These are phyloP conservation scores for Entophlyctis luteolus DNA, from an alignment of 192 early-diverging fungal genomes.

Conservation along the genomic window DNA sequence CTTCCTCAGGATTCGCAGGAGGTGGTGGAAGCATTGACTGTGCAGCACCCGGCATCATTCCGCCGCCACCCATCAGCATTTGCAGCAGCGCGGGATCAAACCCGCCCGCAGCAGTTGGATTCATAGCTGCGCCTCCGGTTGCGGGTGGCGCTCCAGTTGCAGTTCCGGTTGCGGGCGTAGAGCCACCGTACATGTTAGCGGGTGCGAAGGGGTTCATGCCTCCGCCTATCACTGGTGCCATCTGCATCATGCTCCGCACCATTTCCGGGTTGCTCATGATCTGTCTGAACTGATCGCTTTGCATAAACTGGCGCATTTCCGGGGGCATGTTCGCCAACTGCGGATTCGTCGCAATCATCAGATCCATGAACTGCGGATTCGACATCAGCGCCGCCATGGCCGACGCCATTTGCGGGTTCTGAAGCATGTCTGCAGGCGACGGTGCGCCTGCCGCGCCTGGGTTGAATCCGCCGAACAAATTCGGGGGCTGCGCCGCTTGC, in stretches of 20 bases:
- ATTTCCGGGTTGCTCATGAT: slow-evolving; percentile 85
- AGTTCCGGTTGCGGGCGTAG: neutral
- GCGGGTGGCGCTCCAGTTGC: slow-evolving; percentile 7
- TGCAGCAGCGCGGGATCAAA: slow-evolving; percentile 35
- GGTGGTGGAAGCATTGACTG: slow-evolving; percentile 25
- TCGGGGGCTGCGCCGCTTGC: slow-evolving; percentile 38
- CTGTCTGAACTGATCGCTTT: slow-evolving; percentile 46
- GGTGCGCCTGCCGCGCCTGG: slow-evolving; percentile 34
- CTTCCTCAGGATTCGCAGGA: slow-evolving; percentile 47
- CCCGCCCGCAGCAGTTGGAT: slow-evolving; percentile 23
- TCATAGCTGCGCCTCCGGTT: slow-evolving; percentile 20
- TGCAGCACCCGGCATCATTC: neutral
- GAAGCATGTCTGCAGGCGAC: slow-evolving; percentile 62
- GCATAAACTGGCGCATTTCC: slow-evolving; percentile 80
- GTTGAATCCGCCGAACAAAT: slow-evolving; percentile 41
- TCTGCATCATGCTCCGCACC: slow-evolving; percentile 62
- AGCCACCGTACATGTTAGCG: neutral
- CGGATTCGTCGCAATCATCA: slow-evolving; percentile 80
- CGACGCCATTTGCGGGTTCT: slow-evolving; percentile 79
- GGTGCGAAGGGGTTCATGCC: slow-evolving; percentile 39
- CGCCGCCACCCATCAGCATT: slow-evolving; percentile 34
- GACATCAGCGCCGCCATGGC: slow-evolving; percentile 75
- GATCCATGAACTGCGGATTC: slow-evolving; percentile 83
- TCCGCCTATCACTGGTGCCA: slow-evolving; percentile 33
- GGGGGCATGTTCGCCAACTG: slow-evolving; percentile 71